A percentile compares a stretch with the other conserved stretches of the same genome.
phyloP scores from a whole-genome alignment of 805 yeast species.

The Torulaspora microellipsoides region DNA sequence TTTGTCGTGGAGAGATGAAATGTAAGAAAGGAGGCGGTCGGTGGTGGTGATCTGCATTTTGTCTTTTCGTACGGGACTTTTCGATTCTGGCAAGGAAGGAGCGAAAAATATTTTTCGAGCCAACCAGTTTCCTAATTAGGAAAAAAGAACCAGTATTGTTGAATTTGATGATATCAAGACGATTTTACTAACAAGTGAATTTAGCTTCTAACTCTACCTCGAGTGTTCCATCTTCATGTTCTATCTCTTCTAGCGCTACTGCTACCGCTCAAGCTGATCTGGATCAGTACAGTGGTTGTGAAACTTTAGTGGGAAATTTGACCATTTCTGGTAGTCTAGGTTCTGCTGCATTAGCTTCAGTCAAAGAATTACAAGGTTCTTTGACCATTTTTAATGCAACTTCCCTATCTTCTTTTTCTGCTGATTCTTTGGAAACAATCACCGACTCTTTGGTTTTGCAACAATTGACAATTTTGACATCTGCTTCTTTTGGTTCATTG shows the following conservation, averaged over 20 bases:
- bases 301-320: slow-evolving; percentile 76
- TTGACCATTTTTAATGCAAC: slow-evolving; percentile 64
- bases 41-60: no score
- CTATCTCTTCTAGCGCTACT: slow-evolving; percentile 55
- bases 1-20: no score
- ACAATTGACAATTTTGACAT: slow-evolving; percentile 59
- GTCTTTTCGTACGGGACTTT: no score
- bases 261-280: slow-evolving; percentile 79
- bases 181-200: slow-evolving; percentile 12
- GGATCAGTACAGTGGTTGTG: slow-evolving; percentile 68
- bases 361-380: slow-evolving; percentile 73
- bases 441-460: slow-evolving; percentile 63
- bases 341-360: slow-evolving; percentile 65
- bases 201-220: slow-evolving; percentile 44
- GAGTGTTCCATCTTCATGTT: slow-evolving; percentile 56
- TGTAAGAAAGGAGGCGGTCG: no score
- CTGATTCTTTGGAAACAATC: slow-evolving; percentile 72
- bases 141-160: background rate
- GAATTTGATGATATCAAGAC: background rate
- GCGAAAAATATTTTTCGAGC: background rate
- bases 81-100: no score
- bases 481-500: slow-evolving; percentile 72
- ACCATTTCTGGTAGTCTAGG: slow-evolving; percentile 58
- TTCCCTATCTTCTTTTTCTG: slow-evolving; percentile 57
- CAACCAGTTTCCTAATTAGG: background rate